Conservation (phyloP, 129 eudicot species). For the Oenanthe sinensis region DNA sequence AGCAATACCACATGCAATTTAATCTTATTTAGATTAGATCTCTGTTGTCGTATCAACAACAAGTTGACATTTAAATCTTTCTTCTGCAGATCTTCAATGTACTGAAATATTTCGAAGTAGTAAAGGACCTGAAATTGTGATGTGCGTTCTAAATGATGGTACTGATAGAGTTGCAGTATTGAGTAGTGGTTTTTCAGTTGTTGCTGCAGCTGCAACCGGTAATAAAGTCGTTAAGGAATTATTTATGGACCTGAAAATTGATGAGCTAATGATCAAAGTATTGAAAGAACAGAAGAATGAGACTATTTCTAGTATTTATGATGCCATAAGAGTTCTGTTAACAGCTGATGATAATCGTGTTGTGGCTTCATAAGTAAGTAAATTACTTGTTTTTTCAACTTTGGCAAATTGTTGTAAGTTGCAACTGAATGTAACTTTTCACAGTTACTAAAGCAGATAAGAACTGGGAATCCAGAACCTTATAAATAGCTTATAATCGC, state of each 20-base stretch:
- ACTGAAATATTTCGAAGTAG: conserved; percentile 57
- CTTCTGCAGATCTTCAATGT: conserved; percentile 72
- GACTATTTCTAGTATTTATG: conserved; percentile 59
- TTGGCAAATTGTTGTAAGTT: no score
- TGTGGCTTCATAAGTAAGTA: conserved; percentile 87
- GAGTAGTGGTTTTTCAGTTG: conserved; percentile 63
- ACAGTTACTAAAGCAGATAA: neutral
- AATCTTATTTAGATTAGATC: neutral
- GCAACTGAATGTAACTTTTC: neutral
- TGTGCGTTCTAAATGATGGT: conserved; percentile 41
- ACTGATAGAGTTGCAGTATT: conserved; percentile 39
- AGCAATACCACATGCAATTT: neutral
- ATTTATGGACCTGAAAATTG: conserved; percentile 70
- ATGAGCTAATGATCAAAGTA: conserved; percentile 45
- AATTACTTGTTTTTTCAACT: neutral
- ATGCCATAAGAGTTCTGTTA: conserved; percentile 74
- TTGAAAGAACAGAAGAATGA: conserved; percentile 44
- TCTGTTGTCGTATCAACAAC: neutral
- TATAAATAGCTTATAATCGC: neutral
- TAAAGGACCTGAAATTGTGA: conserved; percentile 61
- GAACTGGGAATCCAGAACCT: neutral
- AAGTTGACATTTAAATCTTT: neutral
- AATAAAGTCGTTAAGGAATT: conserved; percentile 85
- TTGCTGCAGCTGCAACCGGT: conserved; percentile 87
- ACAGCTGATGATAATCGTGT: conserved; percentile 90